These are phyloP conservation scores for Diversispora eburnea DNA, from an alignment of 192 early-diverging fungal genomes.

Conservation along the genomic window DNA sequence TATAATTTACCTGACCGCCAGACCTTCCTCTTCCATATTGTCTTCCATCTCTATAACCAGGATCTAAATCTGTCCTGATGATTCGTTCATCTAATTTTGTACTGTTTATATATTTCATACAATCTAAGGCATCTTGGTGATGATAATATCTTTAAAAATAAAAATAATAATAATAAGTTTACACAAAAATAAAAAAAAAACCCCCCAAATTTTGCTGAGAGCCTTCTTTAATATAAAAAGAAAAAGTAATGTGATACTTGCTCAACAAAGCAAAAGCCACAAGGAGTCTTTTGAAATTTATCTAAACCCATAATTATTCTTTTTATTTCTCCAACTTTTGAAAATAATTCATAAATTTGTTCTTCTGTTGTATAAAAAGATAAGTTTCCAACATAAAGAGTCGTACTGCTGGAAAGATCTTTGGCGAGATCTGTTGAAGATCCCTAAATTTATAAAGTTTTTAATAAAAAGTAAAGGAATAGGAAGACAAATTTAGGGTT, in stretches of 20 bases:
- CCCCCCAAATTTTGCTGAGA: too few species aligned
- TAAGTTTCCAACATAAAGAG: slow-evolving; percentile 95
- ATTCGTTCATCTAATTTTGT: slow-evolving; percentile 94
- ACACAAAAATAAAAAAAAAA: not conserved
- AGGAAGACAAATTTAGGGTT: not conserved
- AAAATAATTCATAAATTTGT: slow-evolving; percentile 94
- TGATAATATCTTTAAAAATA: slow-evolving; percentile 71
- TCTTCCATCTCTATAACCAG: slow-evolving; percentile 87
- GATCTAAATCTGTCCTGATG: slow-evolving; percentile 93
- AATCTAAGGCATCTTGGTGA: slow-evolving; percentile 84
- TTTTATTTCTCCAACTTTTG: slow-evolving; percentile 95
- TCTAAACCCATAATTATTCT: slow-evolving; percentile 99
- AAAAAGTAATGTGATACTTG: slow-evolving; percentile 42
- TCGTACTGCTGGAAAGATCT: slow-evolving; percentile 61
- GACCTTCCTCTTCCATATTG: slow-evolving; percentile 93
- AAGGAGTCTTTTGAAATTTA: slow-evolving; percentile 88
- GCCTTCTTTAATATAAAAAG: too few species aligned
- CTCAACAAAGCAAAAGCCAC: slow-evolving; percentile 99
- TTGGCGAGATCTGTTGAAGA: slow-evolving; percentile 46
- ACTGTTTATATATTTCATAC: slow-evolving; percentile 90
- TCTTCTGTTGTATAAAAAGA: slow-evolving; percentile 99
- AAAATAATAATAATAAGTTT: not conserved
- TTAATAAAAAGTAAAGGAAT: not conserved
- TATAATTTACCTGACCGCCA: slow-evolving; percentile 68
- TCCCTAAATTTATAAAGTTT: slow-evolving; percentile 36